A percentile compares a stretch with the other conserved stretches of the same genome.
phyloP scores from a whole-genome alignment of 805 yeast genomes.

The Metschnikowia gelsemii region DNA sequence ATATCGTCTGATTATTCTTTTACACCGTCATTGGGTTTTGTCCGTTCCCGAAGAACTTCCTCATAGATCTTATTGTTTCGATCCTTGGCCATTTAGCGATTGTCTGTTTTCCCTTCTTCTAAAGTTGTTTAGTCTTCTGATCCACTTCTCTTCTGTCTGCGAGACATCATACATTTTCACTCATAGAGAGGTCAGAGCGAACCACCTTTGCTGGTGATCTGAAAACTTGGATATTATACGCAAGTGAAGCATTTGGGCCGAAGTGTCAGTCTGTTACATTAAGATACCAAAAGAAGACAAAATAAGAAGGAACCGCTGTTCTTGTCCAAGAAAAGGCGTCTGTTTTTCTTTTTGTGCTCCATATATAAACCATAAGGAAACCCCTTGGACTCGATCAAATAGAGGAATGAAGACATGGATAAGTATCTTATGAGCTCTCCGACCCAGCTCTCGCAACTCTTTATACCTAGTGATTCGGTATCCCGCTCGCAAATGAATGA shows the following conservation, averaged over 20 bases:
- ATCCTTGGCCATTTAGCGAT: neutral
- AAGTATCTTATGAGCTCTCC: slow-evolving; percentile 42
- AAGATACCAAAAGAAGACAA: no score
- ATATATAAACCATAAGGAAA: no score
- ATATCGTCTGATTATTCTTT: neutral
- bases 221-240: neutral
- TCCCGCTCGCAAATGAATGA: slow-evolving; percentile 4
- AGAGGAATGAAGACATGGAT: slow-evolving; percentile 35
- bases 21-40: neutral
- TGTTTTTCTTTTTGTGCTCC: neutral
- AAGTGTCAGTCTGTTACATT: no score
- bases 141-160: neutral
- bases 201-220: neutral
- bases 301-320: no score
- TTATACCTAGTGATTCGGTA: slow-evolving; percentile 16
- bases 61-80: neutral
- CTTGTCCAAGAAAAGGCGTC: no score
- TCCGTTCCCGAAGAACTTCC: neutral
- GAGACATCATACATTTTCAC: slow-evolving; percentile 5
- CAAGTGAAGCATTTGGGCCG: no score
- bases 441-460: slow-evolving; percentile 36
- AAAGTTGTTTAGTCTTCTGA: neutral
- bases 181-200: neutral
- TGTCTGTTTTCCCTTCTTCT: neutral
- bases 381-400: no score